Base-by-base conservation (phyloP, 2,329 filamentous ascomycete species). In the Penicillium janthinellum region DNA sequence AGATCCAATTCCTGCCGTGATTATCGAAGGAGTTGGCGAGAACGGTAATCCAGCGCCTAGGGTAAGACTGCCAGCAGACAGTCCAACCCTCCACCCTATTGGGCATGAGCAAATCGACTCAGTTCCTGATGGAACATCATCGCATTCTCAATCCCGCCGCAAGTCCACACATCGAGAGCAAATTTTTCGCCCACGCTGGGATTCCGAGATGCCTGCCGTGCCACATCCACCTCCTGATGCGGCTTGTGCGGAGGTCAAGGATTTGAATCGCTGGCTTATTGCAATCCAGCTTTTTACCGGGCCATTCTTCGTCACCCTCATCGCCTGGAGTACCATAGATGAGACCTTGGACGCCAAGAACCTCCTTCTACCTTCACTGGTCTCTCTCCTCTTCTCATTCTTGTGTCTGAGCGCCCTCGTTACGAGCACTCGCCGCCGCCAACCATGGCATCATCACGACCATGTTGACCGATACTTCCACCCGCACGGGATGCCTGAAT, bases 231-330 rank as follows among this genome's bases (percentile, higher is more conserved):
- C 38, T 6, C 54, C 56, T n/a, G 12, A 35, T 7, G 34, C 48
- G 4, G 41, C 52, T 17, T 35, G 49, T 37, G 38, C 42, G 3
- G 56, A 59, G 25, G 14, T 20, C 22, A 82, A 84, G 56, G 83
- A 87, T 34, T 98, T 95, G 93, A 96, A 93, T 70, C 86, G 92
- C 54, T 99, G 95, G 94, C 85, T 99, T 3, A 85, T 96, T 12
- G 86, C 88, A 12, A 76, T 95, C 10, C 96, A 99, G 70, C 83
- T 95, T 51, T 92, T 97, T 72, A 91, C 90, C 0, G 92, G 93
- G 0, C 95, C 95, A 0, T 76, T 95, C 22, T 96, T 98, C 75
- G 86, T 93, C 47, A 84, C 90, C 1, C 73, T 92, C 17, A 86
- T 96, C 34, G 74, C 92, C 20, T 96, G 79, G 78, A 75, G 73